Base-by-base conservation (phyloP, 1,284 basidiomycete species). In the Microbotryomycetes sp. region DNA sequence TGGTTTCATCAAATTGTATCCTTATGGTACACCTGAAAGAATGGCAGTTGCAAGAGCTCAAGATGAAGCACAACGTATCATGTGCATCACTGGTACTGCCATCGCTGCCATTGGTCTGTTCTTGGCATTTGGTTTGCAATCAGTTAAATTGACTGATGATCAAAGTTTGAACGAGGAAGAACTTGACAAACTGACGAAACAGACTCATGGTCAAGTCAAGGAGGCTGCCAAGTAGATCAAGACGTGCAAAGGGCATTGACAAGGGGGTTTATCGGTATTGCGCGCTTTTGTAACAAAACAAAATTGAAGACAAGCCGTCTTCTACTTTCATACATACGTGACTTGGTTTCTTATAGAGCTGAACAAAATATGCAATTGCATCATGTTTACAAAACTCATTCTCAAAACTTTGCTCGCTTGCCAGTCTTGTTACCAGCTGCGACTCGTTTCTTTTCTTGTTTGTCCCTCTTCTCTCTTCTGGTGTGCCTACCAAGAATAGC, bases 41-140 rank as follows among this genome's bases (percentile, higher is more conserved):
- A 57, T 62, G 6, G 75, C 73, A 16, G 62, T 76, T 23, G 66
- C 72, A 5, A 59, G 71, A 3, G 75, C 75, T 14, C 74, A 76
- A 28, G 75, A 75, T 46, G 74, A 76, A 50, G 71, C 75, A 25
- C 74, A 72, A 70, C 69, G 73, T 12, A 56, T 70, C 45, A 72
- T 76, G 28, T 71, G 74, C 54, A 75, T 73, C 50, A 72, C 73
- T 23, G 75, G 71, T 15, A 70, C 67, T 22, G 66, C 59, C 49
- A 59, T 74, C 56, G 70, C 69, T n/a, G 63, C 65, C 29, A 23
- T 64, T 25, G 72, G 67, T 2, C 55, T 76, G 9, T 28, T 74
- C 29, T 58, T 48, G n/a, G 36, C 54, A 28, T 36, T 28, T 14
- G 49, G 30, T 3, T 4, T 14, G 1, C 45, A 31, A 22, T 52